A percentile compares a stretch with the other conserved stretches of the same genome.
Conservation (phyloP, 306 rosid species). For the Phaseolus lunatus region DNA sequence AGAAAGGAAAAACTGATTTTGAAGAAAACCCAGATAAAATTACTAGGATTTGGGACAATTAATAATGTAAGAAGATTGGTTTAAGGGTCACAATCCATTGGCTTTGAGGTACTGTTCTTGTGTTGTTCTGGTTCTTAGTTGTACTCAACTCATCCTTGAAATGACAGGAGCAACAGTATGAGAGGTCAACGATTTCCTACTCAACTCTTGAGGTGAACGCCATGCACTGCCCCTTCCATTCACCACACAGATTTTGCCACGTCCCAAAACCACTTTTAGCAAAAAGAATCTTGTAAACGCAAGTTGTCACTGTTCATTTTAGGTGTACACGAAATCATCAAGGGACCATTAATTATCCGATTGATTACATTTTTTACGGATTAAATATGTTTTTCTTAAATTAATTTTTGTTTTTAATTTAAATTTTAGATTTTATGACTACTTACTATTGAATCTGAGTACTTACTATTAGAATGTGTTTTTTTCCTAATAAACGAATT, state of each 20-base stretch:
- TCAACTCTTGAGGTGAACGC: constrained; percentile 8
- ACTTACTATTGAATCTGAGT: too few relatives aligned
- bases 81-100: constrained; percentile 34
- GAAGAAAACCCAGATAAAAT: constrained; percentile 34
- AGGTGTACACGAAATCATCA: background rate
- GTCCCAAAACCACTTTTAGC: background rate
- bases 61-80: constrained; percentile 22
- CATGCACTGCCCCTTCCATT: background rate
- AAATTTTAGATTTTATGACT: too few relatives aligned
- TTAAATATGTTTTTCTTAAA: too few relatives aligned
- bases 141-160: constrained; percentile 9
- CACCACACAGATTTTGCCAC: constrained; percentile 38
- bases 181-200: constrained; percentile 5
- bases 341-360: background rate
- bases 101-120: background rate
- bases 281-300: background rate
- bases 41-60: background rate
- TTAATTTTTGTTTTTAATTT: too few relatives aligned
- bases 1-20: constrained; percentile 1
- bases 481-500: too few relatives aligned
- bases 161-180: background rate
- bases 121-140: background rate
- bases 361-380: too few relatives aligned
- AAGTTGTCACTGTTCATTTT: background rate
- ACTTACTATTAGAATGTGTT: too few relatives aligned